phyloP scores from a whole-genome alignment of 768 basidiomycete genomes.

The Leucosporidium scottii region DNA sequence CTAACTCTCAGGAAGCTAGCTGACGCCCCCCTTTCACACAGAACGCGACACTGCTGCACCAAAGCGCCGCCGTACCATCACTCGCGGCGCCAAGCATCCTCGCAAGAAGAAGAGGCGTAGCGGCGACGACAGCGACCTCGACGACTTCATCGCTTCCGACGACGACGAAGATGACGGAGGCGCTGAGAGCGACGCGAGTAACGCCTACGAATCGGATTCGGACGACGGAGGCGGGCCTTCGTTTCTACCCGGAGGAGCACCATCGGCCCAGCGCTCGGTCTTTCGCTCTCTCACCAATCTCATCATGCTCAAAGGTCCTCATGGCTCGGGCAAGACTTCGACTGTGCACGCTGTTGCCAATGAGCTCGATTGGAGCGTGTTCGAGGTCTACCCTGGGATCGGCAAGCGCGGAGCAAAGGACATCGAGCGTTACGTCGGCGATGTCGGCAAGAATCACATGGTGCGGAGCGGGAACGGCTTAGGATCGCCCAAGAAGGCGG shows the following conservation, averaged over 20 bases:
- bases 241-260: constrained; percentile 19
- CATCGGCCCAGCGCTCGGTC: constrained; percentile 10
- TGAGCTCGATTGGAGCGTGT: constrained; percentile 91
- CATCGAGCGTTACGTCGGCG: constrained; percentile 73
- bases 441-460: constrained; percentile 87
- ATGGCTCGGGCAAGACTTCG: constrained; percentile 83
- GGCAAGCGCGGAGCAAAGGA: constrained; percentile 77
- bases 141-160: constrained; percentile 37
- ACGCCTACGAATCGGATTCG: background rate
- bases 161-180: constrained; percentile 45
- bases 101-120: constrained; percentile 27
- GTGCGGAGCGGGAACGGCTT: constrained; percentile 43
- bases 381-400: constrained; percentile 92
- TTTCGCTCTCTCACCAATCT: constrained; percentile 63
- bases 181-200: constrained; percentile 51
- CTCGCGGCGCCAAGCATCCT: constrained; percentile 14
- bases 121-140: constrained; percentile 9
- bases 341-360: constrained; percentile 87
- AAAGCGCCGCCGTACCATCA: constrained; percentile 16
- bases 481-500: constrained; percentile 13
- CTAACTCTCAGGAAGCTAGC: background rate
- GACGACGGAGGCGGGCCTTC: constrained; percentile 42
- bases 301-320: constrained; percentile 73
- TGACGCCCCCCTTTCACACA: background rate
- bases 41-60: background rate